Evolutionary conservation across 2,329 filamentous ascomycete species (phyloP).

Genomic region (Aspergillus piperis): DNA sequence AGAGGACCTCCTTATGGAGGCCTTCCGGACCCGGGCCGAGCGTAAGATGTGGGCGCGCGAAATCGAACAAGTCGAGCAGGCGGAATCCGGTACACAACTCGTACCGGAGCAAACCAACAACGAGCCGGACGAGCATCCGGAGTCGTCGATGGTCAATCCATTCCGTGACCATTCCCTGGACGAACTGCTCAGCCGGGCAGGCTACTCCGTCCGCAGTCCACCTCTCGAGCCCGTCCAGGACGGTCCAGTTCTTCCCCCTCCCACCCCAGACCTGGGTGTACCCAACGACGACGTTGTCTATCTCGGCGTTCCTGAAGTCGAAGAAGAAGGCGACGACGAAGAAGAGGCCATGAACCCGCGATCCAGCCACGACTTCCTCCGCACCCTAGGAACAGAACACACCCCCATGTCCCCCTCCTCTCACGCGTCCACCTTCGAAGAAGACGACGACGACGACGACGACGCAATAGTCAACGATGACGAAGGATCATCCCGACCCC

Average conservation of each 20-base stretch:
- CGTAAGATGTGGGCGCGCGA: slow-evolving; percentile 57
- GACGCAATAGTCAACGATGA: neutral
- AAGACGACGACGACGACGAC: slow-evolving; percentile 8
- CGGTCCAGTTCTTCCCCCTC: slow-evolving; percentile 28
- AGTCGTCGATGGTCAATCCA: slow-evolving; percentile 31
- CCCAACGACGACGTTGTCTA: slow-evolving; percentile 25
- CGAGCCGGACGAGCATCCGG: slow-evolving; percentile 31
- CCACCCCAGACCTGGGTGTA: slow-evolving; percentile 20
- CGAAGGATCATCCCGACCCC: neutral
- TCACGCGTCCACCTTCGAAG: slow-evolving; percentile 9
- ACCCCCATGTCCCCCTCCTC: slow-evolving; percentile 3
- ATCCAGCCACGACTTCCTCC: neutral
- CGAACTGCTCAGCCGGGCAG: slow-evolving; percentile 45
- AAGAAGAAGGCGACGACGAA: slow-evolving; percentile 17
- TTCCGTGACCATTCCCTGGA: slow-evolving; percentile 44
- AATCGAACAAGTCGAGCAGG: slow-evolving; percentile 41
- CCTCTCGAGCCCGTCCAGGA: slow-evolving; percentile 21
- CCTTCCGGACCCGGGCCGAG: slow-evolving; percentile 62
- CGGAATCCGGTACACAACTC: slow-evolving; percentile 30
- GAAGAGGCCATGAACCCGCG: slow-evolving; percentile 14
- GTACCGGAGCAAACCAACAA: slow-evolving; percentile 17
- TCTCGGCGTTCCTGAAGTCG: slow-evolving; percentile 13
- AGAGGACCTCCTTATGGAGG: slow-evolving; percentile 73
- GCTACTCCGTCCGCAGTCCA: slow-evolving; percentile 38
- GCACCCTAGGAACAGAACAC: neutral